phyloP scores from a whole-genome alignment of 1,139 yeast species.

The Yueomyces sp. region DNA sequence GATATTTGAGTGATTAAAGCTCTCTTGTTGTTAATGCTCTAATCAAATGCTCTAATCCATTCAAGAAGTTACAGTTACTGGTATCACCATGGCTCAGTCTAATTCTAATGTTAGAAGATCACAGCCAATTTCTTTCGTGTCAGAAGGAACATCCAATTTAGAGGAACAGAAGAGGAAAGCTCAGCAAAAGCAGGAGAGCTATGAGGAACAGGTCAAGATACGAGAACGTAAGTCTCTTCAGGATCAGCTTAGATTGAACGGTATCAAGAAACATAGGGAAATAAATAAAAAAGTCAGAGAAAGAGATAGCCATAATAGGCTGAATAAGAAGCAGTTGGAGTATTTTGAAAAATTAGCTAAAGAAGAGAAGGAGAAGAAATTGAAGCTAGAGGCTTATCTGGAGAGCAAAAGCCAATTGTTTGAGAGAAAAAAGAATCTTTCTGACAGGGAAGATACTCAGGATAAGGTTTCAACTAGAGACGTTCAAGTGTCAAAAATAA shows the following conservation, averaged over 20 bases:
- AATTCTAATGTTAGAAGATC: no score
- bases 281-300: constrained; percentile 13
- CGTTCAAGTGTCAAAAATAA: no score
- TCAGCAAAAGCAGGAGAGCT: constrained; percentile 11
- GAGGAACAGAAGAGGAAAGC: constrained; percentile 12
- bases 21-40: no score
- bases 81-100: no score
- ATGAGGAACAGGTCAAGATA: constrained; percentile 13
- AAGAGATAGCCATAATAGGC: constrained; percentile 16
- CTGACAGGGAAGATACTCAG: no score
- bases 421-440: constrained; percentile 1
- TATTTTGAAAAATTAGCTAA: constrained; percentile 5
- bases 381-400: not conserved
- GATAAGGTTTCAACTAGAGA: no score
- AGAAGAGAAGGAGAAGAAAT: not conserved
- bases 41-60: no score
- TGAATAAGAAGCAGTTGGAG: constrained; percentile 13
- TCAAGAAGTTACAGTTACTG: no score
- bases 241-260: constrained; percentile 19
- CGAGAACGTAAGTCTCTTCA: constrained; percentile 16
- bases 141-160: constrained; percentile 18
- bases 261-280: constrained; percentile 16
- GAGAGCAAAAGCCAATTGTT: not conserved
- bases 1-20: no score
- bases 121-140: constrained; percentile 10